Percentiles rank a stretch among this genome's conserved stretches.
Conservation (phyloP, 805 yeast species). For the Candida nanaspora region DNA sequence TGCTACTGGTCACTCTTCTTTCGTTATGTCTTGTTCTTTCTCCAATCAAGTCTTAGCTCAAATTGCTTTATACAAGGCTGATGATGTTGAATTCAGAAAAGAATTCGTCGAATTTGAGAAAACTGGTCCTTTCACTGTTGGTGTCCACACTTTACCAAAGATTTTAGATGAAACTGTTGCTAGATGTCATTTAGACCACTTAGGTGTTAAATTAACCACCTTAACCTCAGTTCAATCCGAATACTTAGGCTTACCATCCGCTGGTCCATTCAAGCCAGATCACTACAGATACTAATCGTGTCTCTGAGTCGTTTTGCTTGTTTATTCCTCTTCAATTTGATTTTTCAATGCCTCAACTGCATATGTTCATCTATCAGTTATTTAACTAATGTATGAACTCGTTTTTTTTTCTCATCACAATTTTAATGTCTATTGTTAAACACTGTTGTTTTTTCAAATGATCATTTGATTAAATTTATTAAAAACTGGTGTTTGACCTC, state of each 20-base stretch:
- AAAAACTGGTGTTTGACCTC: constrained; percentile 4
- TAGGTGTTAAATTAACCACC: constrained; percentile 80
- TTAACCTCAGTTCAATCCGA: constrained; percentile 81
- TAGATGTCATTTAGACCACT: constrained; percentile 89
- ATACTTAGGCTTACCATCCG: constrained; percentile 83
- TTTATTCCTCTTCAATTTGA: neutral
- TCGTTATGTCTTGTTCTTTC: constrained; percentile 99
- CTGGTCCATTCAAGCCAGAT: constrained; percentile 98
- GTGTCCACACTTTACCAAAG: constrained; percentile 97
- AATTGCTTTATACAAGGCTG: constrained; percentile 90
- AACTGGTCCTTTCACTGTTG: constrained; percentile 84
- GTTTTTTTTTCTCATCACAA: too few relatives aligned
- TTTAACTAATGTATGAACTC: neutral
- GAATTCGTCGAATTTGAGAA: constrained; percentile 84
- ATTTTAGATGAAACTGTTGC: constrained; percentile 98
- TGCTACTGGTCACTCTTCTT: constrained; percentile 99
- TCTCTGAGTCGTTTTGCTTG: neutral
- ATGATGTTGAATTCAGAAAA: constrained; percentile 71
- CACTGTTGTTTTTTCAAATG: neutral
- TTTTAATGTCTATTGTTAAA: neutral
- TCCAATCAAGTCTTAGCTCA: constrained; percentile 99
- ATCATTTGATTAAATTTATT: neutral
- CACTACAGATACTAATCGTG: constrained; percentile 85
- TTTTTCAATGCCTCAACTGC: constrained; percentile 27
- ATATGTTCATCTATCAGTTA: constrained; percentile 7